Evolutionary conservation across 1,139 yeast species (phyloP), one percentile per base, ranked within the genome.

Genomic region (Taphrina betulina): DNA sequence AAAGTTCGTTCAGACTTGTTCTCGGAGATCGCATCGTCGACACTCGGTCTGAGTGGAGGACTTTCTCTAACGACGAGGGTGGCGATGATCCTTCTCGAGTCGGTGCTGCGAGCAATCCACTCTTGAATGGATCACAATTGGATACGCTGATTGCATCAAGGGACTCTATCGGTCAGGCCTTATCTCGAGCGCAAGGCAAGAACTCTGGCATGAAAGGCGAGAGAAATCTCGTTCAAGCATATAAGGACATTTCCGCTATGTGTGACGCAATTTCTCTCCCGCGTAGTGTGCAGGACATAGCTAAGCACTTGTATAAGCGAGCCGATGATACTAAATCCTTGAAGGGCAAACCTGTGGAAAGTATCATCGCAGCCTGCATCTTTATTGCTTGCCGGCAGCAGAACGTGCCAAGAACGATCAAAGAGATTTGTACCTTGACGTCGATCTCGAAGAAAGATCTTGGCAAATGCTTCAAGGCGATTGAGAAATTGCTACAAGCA

Each of bases 11-110:
- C 46, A 63, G 20, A 26, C 75, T 92, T 60, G 98, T 92, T 1
- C 77, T 92, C 28, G 88, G 95, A 64, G 95, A 89, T 68, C 77
- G 95, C 62, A 85, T 92, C 55, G 95, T 92, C 31, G 98, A 92
- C 68, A 90, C 96, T 3, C 77, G 98, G 64, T 87, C 96, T 1
- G 98, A 92, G 75, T 92, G 98, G 98, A 86, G 98, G 75, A 92
- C 98, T 1, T 92, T 92, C 71, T 68, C 75, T 46, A 92, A 92
- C 69, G 98, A 92, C 69, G 98, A 92, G 69, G 94, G 92, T 63
- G 95, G 95, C 65, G 97, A 89, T 68, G 98, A 92, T 69, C 98
- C 98, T 2, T 84, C 95, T 65, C 97, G 98, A 85, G 98, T 92
- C 62, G 98, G 98, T 70, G 97, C 90, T 67, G 97, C 97, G 2